phyloP scores from a whole-genome alignment of 2,329 filamentous ascomycete genomes.

The Xylariaceae sp. region DNA sequence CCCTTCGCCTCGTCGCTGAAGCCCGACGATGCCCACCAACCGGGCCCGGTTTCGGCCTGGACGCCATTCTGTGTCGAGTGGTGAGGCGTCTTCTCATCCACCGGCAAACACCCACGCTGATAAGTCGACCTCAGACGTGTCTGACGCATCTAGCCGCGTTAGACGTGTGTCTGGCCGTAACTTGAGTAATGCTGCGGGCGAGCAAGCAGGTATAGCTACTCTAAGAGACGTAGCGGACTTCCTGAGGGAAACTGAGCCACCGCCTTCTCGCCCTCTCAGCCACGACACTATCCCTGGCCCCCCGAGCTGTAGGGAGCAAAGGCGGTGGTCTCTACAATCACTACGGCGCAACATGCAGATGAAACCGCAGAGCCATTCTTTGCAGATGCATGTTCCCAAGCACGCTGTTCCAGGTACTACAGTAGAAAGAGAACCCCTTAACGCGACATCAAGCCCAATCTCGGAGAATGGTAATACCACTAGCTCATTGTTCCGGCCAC shows the following conservation, averaged over 20 bases:
- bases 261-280: constrained; percentile 9
- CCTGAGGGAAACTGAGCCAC: constrained; percentile 24
- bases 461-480: constrained; percentile 1
- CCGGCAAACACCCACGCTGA: constrained; percentile 14
- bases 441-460: constrained; percentile 19
- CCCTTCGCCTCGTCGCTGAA: neutral
- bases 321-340: constrained; percentile 22
- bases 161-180: constrained; percentile 7
- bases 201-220: constrained; percentile 18
- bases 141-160: constrained; percentile 13
- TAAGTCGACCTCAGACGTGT: constrained; percentile 29
- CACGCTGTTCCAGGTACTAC: constrained; percentile 19
- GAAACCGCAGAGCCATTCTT: constrained; percentile 14
- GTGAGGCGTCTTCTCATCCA: constrained; percentile 14
- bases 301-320: constrained; percentile 6
- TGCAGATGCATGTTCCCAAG: constrained; percentile 16
- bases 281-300: constrained; percentile 20
- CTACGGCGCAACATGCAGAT: constrained; percentile 19
- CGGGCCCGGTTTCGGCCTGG: constrained; percentile 9
- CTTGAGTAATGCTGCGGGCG: constrained; percentile 14
- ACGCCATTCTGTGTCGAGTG: constrained; percentile 19
- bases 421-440: constrained; percentile 15
- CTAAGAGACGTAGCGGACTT: constrained; percentile 24
- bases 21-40: constrained; percentile 12
- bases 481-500: constrained; percentile 22